Conservation (phyloP, 176 grass and related monocot genomes). For the Cymbopogon citratus region DNA sequence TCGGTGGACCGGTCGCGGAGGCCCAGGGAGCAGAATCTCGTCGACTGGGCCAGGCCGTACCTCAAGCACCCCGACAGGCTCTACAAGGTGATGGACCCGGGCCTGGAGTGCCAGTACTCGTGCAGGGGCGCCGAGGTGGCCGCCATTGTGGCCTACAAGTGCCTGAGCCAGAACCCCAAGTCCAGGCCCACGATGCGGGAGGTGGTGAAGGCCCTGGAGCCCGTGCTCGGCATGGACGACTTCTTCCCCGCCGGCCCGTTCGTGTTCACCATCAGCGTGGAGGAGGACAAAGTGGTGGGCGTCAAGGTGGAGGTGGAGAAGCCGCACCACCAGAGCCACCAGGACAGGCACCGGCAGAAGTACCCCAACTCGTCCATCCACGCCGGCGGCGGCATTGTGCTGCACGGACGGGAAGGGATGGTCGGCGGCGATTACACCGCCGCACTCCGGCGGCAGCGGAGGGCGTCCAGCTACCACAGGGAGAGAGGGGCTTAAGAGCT, state of each 20-base stretch:
- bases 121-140: slow-evolving; percentile 59
- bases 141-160: slow-evolving; percentile 75
- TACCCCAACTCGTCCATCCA: slow-evolving; percentile 72
- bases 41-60: slow-evolving; percentile 69
- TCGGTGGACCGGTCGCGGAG: slow-evolving; percentile 46
- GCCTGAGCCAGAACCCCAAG: slow-evolving; percentile 67
- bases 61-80: slow-evolving; percentile 46
- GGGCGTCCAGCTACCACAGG: slow-evolving; percentile 32
- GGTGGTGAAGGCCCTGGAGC: slow-evolving; percentile 63
- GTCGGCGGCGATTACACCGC: slow-evolving; percentile 25
- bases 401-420: slow-evolving; percentile 27
- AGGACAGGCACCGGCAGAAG: slow-evolving; percentile 55
- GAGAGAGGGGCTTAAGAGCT: slow-evolving; percentile 42
- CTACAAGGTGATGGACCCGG: slow-evolving; percentile 58
- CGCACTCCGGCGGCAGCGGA: slow-evolving; percentile 22
- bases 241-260: slow-evolving; percentile 51
- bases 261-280: slow-evolving; percentile 56
- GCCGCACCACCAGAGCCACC: slow-evolving; percentile 38
- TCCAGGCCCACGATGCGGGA: slow-evolving; percentile 76
- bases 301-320: slow-evolving; percentile 33
- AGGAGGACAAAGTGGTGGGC: slow-evolving; percentile 48
- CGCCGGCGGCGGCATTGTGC: slow-evolving; percentile 42
- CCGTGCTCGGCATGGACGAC: slow-evolving; percentile 55
- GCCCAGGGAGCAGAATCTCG: slow-evolving; percentile 56
- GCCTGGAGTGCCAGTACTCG: slow-evolving; percentile 67